Percentiles rank a stretch among this genome's conserved stretches.
Evolutionary conservation across 1,284 basidiomycete species (phyloP).

Genomic region (Ganoderma meredithae): DNA sequence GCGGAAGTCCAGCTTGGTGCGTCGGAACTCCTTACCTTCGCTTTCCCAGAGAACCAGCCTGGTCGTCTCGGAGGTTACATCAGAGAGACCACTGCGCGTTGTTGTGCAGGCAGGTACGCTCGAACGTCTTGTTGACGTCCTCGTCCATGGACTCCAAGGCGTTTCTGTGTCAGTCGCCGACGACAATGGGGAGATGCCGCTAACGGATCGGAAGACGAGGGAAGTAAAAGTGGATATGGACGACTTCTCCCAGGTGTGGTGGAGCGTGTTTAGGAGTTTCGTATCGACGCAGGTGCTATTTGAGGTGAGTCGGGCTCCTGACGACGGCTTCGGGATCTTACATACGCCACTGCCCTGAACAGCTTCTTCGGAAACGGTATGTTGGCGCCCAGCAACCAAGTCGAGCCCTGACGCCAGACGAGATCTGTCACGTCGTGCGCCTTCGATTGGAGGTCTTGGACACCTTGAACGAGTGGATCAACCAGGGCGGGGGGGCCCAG

Average conservation of each 20-base stretch:
- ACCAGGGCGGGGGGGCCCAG: slow-evolving; percentile 72
- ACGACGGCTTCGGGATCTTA: slow-evolving; percentile 22
- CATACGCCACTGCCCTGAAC: slow-evolving; percentile 21
- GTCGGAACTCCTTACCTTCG: slow-evolving; percentile 79
- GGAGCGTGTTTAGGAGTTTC: slow-evolving; percentile 81
- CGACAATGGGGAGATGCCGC: slow-evolving; percentile 82
- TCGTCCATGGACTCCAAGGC: slow-evolving; percentile 79
- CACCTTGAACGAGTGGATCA: slow-evolving; percentile 74
- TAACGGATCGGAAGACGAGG: slow-evolving; percentile 72
- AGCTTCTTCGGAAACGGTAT: slow-evolving; percentile 81
- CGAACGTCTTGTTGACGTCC: slow-evolving; percentile 73
- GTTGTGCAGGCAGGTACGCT: slow-evolving; percentile 80
- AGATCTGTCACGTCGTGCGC: slow-evolving; percentile 38
- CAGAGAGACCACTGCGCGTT: slow-evolving; percentile 74
- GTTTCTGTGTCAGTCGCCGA: slow-evolving; percentile 81
- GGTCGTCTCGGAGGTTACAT: slow-evolving; percentile 62
- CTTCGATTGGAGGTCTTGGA: slow-evolving; percentile 66
- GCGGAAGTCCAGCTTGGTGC: slow-evolving; percentile 74
- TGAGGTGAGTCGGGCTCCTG: slow-evolving; percentile 60
- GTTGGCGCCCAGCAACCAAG: slow-evolving; percentile 51
- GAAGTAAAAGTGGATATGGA: slow-evolving; percentile 72
- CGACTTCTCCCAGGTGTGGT: slow-evolving; percentile 80
- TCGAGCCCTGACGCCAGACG: slow-evolving; percentile 33
- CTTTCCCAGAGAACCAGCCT: slow-evolving; percentile 69
- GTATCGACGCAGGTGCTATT: slow-evolving; percentile 81